Conservation (phyloP, 495 filamentous ascomycete genomes). For the Xylaria telfairii region DNA sequence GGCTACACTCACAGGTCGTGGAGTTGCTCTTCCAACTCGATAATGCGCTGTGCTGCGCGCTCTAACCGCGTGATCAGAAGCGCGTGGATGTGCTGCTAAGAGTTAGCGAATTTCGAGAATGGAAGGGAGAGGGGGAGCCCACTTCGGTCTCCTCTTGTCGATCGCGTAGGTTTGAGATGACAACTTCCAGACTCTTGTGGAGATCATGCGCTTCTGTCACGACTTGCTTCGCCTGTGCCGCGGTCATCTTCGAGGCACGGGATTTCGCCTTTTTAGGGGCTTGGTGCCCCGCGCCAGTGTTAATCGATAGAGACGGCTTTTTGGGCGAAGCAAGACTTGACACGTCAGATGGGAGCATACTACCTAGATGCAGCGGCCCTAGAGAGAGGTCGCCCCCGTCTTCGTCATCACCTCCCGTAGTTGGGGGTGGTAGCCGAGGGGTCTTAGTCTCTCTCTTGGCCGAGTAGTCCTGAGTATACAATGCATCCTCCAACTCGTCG, state of each 20-base stretch:
- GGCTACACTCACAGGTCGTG: conserved; percentile 50
- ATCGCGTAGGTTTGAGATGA: conserved; percentile 45
- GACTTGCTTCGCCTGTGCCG: conserved; percentile 40
- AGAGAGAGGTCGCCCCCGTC: conserved; percentile 28
- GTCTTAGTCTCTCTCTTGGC: background rate
- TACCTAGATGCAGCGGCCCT: conserved; percentile 23
- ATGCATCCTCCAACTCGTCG: conserved; percentile 51
- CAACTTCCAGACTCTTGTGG: conserved; percentile 42
- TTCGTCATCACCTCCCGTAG: background rate
- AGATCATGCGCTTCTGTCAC: conserved; percentile 50
- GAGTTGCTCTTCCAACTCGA: conserved; percentile 55
- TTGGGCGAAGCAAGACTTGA: conserved; percentile 25
- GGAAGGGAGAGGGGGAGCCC: conserved; percentile 29
- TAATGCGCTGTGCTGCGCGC: conserved; percentile 57
- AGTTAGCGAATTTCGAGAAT: background rate
- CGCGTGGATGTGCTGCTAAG: conserved; percentile 58
- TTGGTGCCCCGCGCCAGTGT: conserved; percentile 11
- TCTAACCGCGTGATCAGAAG: conserved; percentile 58
- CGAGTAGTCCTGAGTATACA: conserved; percentile 16
- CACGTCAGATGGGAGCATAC: conserved; percentile 9
- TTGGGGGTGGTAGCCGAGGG: background rate
- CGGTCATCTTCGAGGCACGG: conserved; percentile 25
- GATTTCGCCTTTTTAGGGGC: background rate
- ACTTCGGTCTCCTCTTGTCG: conserved; percentile 59
- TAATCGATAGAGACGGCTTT: conserved; percentile 28